A percentile compares a stretch with the other conserved stretches of the same genome.
Conservation (phyloP, 202 grass and related monocot species). For the Cymbopogon flexuosus region DNA sequence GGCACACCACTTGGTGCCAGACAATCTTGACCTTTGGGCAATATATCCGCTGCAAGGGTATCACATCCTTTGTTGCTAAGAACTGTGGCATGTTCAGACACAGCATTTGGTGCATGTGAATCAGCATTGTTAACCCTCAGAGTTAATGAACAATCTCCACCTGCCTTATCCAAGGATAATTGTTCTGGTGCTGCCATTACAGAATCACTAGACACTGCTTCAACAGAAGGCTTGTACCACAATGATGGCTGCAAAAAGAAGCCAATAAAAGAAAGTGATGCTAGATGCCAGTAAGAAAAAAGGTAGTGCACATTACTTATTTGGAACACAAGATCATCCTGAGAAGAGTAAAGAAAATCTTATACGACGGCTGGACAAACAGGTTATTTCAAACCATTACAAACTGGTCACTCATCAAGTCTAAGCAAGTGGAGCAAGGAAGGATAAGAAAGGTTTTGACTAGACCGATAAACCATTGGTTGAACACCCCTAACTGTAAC, state of each 20-base stretch:
- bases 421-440: neutral
- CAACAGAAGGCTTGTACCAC: constrained; percentile 29
- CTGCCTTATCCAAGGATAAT: constrained; percentile 23
- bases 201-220: too few species aligned
- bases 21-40: constrained; percentile 12
- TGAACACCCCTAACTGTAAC: neutral
- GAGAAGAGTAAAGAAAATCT: constrained; percentile 7
- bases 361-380: neutral
- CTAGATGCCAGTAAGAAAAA: neutral
- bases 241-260: constrained; percentile 53
- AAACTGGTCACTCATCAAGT: neutral
- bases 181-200: too few species aligned
- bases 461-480: too few species aligned
- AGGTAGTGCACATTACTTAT: constrained; percentile 15
- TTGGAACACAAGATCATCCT: neutral
- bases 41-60: neutral
- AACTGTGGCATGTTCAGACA: constrained; percentile 11
- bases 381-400: neutral
- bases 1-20: constrained; percentile 9
- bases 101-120: constrained; percentile 30
- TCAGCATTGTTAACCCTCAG: constrained; percentile 22
- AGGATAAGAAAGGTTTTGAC: too few species aligned
- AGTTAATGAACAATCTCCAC: constrained; percentile 35
- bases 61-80: constrained; percentile 31
- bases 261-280: constrained; percentile 24